Evolutionary conservation across 495 filamentous ascomycete genomes (phyloP).

Genomic region (Neurospora tetrasperma): DNA sequence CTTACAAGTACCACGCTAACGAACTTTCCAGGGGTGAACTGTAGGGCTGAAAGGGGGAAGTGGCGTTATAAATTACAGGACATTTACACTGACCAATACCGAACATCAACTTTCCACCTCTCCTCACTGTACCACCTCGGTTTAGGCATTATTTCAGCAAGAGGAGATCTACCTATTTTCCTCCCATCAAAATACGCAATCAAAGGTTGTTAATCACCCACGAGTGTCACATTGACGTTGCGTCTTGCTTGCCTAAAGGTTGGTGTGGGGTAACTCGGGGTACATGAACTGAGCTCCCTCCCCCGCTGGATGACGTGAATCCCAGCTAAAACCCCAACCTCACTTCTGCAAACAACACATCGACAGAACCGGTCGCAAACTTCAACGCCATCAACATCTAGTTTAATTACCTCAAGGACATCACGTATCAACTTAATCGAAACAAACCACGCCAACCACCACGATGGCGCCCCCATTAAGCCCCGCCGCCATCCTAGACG

Average conservation of each 20-base stretch:
- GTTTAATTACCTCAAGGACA: neutral
- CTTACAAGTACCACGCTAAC: no score
- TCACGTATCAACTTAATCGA: neutral
- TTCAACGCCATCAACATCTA: neutral
- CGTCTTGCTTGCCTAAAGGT: neutral
- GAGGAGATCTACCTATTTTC: no score
- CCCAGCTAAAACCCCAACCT: neutral
- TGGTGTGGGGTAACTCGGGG: neutral
- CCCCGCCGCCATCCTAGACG: constrained; percentile 34
- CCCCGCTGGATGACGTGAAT: neutral
- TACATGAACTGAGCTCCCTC: neutral
- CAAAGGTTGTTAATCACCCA: no score
- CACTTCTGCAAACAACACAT: neutral
- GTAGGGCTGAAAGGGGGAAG: neutral
- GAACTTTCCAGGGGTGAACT: no score
- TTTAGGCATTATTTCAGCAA: no score
- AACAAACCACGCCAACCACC: neutral
- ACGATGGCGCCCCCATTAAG: constrained; percentile 24
- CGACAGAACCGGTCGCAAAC: neutral
- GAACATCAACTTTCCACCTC: neutral
- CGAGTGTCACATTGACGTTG: neutral
- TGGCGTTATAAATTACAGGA: neutral
- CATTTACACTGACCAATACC: neutral
- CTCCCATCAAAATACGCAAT: no score
- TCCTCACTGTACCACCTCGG: no score